Base-by-base conservation (phyloP, 176 grass and related monocot genomes). In the Thalia dealbata region DNA sequence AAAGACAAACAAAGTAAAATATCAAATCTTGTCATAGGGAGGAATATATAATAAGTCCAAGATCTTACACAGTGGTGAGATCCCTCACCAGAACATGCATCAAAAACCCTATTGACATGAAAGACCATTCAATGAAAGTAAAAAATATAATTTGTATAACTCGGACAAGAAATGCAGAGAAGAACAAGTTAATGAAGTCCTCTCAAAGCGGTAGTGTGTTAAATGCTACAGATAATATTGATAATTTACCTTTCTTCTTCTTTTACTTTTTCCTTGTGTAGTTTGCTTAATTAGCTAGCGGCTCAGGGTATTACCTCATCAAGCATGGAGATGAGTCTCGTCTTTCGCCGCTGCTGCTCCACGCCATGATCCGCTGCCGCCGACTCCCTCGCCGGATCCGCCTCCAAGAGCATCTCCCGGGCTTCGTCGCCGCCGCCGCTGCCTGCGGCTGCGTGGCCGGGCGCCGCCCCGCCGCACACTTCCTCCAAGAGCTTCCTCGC, bases 81-180 rank as follows among this genome's bases (percentile, higher is more conserved):
- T 65, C 29, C 29, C 29, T 22, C 45, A 21, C 74, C 61, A 66
- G 32, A 38, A 38, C 32, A 11, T 12, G 74, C 63, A 66, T 66
- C 63, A 15, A 65, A 42, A 56, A 69, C 4, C 64, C 64, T 68
- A 18, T 56, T 79, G 77, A 79, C 77, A 71, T 50, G 77, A 79
- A 32, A 50, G 44, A 14, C 7, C 26, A 25, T 14, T 72, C 3
- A n/a, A 52, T 18, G 26, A 52, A 50, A 72, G 58, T 48, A 23
- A 48, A 13, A 56, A 55, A 38, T 38, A 38, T 42, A 24, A 3
- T 25, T 13, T 72, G n/a, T 15, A 14, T 27, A 8, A 52, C 70
- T 72, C 54, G 45, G 46, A 72, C 50, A 66, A 66, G 13, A 22
- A 3, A 45, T 22, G 11, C 30, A 28, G 12, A 72, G 9, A 23